Evolutionary conservation across 1,284 basidiomycete species (phyloP), one percentile per base, ranked within the genome.

Genomic region (Caloboletus inedulis): DNA sequence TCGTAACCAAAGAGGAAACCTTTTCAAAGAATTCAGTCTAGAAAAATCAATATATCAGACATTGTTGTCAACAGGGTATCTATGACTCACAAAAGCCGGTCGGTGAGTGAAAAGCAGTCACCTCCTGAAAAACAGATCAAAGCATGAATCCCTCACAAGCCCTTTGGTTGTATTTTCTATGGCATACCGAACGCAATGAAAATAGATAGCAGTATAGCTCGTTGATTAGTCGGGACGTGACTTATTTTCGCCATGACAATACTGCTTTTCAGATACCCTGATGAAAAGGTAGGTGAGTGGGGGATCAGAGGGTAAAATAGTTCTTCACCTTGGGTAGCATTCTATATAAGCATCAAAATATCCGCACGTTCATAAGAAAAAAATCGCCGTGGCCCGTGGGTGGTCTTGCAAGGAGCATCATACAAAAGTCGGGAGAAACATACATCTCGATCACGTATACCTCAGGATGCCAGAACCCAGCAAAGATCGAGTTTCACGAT

Each of bases 1-100:
- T 87, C 84, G 65, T 86, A 86, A 54, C 83, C 81, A 52, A 84
- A 84, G 14, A 83, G 66, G 59, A 82, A 83, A 4, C 80, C 79
- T 80, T 56, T 37, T 43, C 12, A 46, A 36, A 43, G 19, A 51
- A 2, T 2, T 60, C 51, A 43, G 43, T 37, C 57, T 60, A 36
- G 25, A 13, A 23, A 46, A 16, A 43, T 23, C 18, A 34, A 35
- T 7, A 7, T 29, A 45, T 43, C 40, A 50, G 14, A 18, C 4
- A 29, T 31, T 9, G 4, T 37, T 31, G 10, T 6, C 10, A 33
- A 25, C 12, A 39, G 3, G n/a, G 14, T 14, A 41, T 3, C 6
- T 18, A 43, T 21, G 29, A 49, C 58, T 52, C 30, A 51, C 51
- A 13, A 18, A 34, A 9, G 12, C n/a, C 6, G 6, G 21, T 10